Percentiles rank a stretch among this genome's conserved stretches.
Evolutionary conservation across 345 rosid genomes (phyloP).

Genomic region (Zanthoxylum bungeanum): DNA sequence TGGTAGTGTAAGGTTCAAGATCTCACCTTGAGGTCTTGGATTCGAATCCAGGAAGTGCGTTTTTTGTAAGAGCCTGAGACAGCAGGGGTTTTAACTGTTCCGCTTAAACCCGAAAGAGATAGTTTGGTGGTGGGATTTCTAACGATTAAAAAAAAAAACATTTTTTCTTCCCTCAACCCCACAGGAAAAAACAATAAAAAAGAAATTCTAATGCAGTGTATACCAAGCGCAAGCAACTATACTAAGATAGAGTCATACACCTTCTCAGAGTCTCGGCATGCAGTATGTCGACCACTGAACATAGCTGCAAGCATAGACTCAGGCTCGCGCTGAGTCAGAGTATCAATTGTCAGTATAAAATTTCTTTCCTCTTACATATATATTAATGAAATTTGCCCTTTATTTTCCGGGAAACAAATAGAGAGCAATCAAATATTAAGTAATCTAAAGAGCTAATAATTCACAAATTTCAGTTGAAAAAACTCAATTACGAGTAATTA

Average conservation of each 20-base stretch:
- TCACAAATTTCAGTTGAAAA: background rate
- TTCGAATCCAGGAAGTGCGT: too few species aligned
- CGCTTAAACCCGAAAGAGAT: too few species aligned
- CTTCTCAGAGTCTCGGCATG: conserved; percentile 55
- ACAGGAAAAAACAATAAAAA: background rate
- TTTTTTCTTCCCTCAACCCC: background rate
- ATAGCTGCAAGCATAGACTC: conserved; percentile 92
- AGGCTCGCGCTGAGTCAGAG: conserved; percentile 83
- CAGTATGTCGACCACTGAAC: conserved; percentile 83
- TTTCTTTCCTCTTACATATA: conserved; percentile 64
- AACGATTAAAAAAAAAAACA: too few species aligned
- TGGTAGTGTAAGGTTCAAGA: too few species aligned
- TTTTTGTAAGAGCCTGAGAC: too few species aligned
- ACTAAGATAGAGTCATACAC: conserved; percentile 18
- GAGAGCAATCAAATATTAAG: background rate
- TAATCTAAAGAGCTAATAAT: background rate
- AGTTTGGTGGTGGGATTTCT: too few species aligned
- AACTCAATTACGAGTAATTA: background rate
- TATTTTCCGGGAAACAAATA: conserved; percentile 6
- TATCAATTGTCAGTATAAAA: conserved; percentile 75
- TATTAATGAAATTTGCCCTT: background rate
- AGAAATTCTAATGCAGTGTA: background rate
- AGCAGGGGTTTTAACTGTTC: too few species aligned
- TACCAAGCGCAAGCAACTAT: background rate
- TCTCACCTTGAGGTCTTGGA: too few species aligned